Percentiles rank a stretch among this genome's conserved stretches.
phyloP scores from a whole-genome alignment of 495 filamentous ascomycete genomes.

The Beverwykella pulmonaria region DNA sequence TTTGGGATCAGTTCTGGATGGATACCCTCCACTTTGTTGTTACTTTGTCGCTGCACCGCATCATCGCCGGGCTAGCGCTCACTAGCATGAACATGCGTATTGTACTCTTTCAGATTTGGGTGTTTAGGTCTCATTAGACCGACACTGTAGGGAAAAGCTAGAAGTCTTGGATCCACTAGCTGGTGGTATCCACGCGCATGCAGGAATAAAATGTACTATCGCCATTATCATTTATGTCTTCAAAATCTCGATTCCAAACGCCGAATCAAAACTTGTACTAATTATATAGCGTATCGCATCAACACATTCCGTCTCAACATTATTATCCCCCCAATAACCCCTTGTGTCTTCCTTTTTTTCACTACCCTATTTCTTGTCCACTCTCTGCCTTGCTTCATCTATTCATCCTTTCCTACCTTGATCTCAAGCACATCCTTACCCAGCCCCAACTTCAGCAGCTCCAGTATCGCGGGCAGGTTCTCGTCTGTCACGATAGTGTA shows the following conservation, averaged over 20 bases:
- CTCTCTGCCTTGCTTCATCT: not conserved
- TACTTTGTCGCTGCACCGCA: not conserved
- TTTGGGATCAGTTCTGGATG: not conserved
- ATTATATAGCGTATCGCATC: not conserved
- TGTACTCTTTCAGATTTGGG: not conserved
- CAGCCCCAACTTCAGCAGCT: slow-evolving; percentile 22
- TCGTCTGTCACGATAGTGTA: slow-evolving; percentile 29
- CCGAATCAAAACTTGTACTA: no score
- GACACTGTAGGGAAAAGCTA: not conserved
- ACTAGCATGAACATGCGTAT: not conserved
- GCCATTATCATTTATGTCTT: not conserved
- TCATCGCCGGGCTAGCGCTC: not conserved
- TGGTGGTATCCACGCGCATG: not conserved
- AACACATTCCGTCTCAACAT: not conserved
- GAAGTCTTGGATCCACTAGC: not conserved
- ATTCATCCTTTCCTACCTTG: slow-evolving; percentile 26
- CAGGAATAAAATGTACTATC: not conserved
- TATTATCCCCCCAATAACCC: no score
- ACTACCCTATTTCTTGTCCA: no score
- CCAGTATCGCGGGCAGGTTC: slow-evolving; percentile 19
- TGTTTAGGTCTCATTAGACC: not conserved
- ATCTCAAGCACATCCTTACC: slow-evolving; percentile 34
- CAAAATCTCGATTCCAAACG: no score
- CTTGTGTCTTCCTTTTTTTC: no score
- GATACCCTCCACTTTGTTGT: slow-evolving; percentile 31